phyloP scores from a whole-genome alignment of 129 eudicot genomes.

The Artemisia argyi region DNA sequence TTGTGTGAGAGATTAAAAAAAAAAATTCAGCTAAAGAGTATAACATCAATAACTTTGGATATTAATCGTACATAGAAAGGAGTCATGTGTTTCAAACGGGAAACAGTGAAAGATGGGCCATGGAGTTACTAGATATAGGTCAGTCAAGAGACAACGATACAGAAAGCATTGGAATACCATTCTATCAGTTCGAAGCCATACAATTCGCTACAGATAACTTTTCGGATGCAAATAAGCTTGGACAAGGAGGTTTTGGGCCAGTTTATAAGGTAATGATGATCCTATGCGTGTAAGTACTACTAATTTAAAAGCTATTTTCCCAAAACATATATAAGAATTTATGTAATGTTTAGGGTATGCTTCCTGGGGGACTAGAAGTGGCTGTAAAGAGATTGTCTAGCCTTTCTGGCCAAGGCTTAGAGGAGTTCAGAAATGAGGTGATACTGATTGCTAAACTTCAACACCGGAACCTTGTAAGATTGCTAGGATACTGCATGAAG shows the following conservation, averaged over 20 bases:
- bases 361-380: slow-evolving; percentile 36
- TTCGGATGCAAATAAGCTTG: slow-evolving; percentile 42
- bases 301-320: neutral
- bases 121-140: slow-evolving; percentile 22
- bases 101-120: slow-evolving; percentile 16
- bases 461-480: no score
- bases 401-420: slow-evolving; percentile 39
- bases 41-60: neutral
- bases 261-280: slow-evolving; percentile 41
- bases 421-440: slow-evolving; percentile 50
- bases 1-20: neutral
- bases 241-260: slow-evolving; percentile 58
- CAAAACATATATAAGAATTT: neutral
- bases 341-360: slow-evolving; percentile 27
- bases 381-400: slow-evolving; percentile 54
- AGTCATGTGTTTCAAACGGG: slow-evolving; percentile 1
- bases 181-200: slow-evolving; percentile 36
- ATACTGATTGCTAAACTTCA: neutral
- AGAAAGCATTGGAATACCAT: slow-evolving; percentile 40
- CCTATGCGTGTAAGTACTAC: neutral
- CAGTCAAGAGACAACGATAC: slow-evolving; percentile 33
- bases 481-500: no score
- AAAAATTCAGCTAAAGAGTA: neutral
- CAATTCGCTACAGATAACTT: slow-evolving; percentile 42
- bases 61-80: slow-evolving; percentile 8